Conservation (phyloP, 352 stramenopile genomes). For the Phytophthora foliorum region DNA sequence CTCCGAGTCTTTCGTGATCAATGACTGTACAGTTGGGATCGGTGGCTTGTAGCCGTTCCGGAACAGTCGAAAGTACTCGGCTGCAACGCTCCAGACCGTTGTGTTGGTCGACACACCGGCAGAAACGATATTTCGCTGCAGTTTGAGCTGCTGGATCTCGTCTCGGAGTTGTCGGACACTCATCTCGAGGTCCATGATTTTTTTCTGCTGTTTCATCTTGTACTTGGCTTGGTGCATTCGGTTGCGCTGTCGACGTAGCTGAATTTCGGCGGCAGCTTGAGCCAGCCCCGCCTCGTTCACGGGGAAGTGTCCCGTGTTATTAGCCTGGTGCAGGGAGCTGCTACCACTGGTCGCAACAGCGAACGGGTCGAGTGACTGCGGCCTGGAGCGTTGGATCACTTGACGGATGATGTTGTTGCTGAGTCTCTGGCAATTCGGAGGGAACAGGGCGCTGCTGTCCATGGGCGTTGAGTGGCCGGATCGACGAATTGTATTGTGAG, state of each 20-base stretch:
- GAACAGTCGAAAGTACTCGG: conserved; percentile 27
- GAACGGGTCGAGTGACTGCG: conserved; percentile 12
- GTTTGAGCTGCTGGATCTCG: conserved; percentile 15
- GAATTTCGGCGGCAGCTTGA: conserved; percentile 3
- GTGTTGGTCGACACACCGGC: conserved; percentile 6
- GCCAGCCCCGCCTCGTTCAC: not conserved
- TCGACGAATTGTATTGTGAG: not conserved
- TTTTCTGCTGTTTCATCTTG: conserved; percentile 27
- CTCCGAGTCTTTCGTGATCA: not conserved
- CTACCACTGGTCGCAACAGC: conserved; percentile 1
- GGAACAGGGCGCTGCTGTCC: conserved; percentile 7
- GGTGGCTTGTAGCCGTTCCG: conserved; percentile 16
- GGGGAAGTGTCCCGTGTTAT: conserved; percentile 5
- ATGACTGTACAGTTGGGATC: not conserved
- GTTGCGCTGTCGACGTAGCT: conserved; percentile 18
- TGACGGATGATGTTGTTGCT: conserved; percentile 16
- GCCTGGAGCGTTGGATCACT: conserved; percentile 9
- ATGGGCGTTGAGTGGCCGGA: not conserved
- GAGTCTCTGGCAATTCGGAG: conserved; percentile 4
- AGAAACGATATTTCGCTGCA: conserved; percentile 15
- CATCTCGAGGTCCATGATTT: conserved; percentile 11
- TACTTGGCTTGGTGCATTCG: conserved; percentile 20
- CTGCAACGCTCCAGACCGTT: conserved; percentile 18
- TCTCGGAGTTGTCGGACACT: conserved; percentile 13
- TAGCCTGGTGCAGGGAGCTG: conserved; percentile 13